Conservation (phyloP, 164 flowering plant species). For the Aristolochia contorta region DNA sequence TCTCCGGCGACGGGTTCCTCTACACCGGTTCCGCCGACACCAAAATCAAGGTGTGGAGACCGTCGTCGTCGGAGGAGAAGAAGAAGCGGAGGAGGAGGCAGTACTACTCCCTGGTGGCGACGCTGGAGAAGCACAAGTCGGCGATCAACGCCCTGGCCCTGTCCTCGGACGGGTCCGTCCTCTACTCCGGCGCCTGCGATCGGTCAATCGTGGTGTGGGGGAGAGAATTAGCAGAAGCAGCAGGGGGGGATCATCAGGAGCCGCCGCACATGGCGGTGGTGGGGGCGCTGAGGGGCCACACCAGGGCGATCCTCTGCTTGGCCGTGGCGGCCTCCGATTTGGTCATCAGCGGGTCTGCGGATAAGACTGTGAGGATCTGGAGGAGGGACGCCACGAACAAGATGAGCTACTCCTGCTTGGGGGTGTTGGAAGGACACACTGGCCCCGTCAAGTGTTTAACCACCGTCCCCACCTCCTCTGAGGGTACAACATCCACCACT, state of each 20-base stretch:
- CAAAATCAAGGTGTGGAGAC: slow-evolving; percentile 75
- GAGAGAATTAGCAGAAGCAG: slow-evolving; percentile 16
- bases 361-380: slow-evolving; percentile 72
- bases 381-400: slow-evolving; percentile 26
- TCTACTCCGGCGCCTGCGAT: slow-evolving; percentile 78
- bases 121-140: slow-evolving; percentile 58
- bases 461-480: no score
- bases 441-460: slow-evolving; percentile 76
- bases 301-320: slow-evolving; percentile 61
- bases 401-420: slow-evolving; percentile 38
- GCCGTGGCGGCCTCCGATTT: slow-evolving; percentile 33
- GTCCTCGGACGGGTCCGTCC: slow-evolving; percentile 39
- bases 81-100: slow-evolving; percentile 30
- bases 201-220: slow-evolving; percentile 71
- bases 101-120: slow-evolving; percentile 34
- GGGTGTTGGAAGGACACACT: slow-evolving; percentile 67
- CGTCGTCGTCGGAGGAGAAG: slow-evolving; percentile 10
- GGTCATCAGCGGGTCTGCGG: slow-evolving; percentile 83
- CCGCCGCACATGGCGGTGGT: slow-evolving; percentile 29
- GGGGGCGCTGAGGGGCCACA: slow-evolving; percentile 66
- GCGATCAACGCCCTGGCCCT: slow-evolving; percentile 76
- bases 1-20: slow-evolving; percentile 46
- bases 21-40: slow-evolving; percentile 92
- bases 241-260: not conserved
- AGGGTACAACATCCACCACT: no score